Base-by-base conservation (phyloP, 2,329 filamentous ascomycete genomes). In the Aspergillus ochraceus region DNA sequence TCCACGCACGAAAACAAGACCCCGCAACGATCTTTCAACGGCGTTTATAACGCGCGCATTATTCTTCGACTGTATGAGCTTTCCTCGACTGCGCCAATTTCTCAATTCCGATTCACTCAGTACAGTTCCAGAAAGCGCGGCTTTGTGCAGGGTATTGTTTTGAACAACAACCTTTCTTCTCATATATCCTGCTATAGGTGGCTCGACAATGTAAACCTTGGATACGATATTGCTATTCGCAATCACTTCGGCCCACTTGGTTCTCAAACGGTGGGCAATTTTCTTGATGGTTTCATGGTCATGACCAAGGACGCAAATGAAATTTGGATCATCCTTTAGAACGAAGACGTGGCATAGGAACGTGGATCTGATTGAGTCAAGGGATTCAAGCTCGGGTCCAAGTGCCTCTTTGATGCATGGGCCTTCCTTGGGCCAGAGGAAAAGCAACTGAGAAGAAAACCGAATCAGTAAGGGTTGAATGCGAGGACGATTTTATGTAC, bases 381-480 rank as follows among this genome's bases (percentile, higher is more conserved):
- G 71, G 5, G 71, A 72, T 64, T 83, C 79, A 9, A 77, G 71
- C 39, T 75, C 73, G 10, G 62, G 56, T 1, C 80, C 81, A 12
- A 83, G 70, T 11, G 75, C 68, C 11, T 78, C 71, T 12, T 74
- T 68, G 2, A 80, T 66, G 0, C 74, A 68, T 39, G 77, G 75
- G 6, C 81, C 79, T 32, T 77, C 69, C 1, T 66, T 61, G 3
- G 80, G 81, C 81, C 80, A 83, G 20, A 78, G 65, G 54, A 82
- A 81, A 1, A 74, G 64, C 14, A 79, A 70, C 68, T 75, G 60
- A 19, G 24, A 29, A 20, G 20, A 19, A 20, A n/a, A 49, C 29
- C 14, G 32, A 45, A 30, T 60, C 46, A 62, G 54, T 30, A 20
- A 19, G 47, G 8, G 32, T 19, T 17, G 12, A 5, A 6, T 49